Evolutionary conservation across 2,329 filamentous ascomycete genomes (phyloP).

Genomic region (Cucurbitaria berberidis): DNA sequence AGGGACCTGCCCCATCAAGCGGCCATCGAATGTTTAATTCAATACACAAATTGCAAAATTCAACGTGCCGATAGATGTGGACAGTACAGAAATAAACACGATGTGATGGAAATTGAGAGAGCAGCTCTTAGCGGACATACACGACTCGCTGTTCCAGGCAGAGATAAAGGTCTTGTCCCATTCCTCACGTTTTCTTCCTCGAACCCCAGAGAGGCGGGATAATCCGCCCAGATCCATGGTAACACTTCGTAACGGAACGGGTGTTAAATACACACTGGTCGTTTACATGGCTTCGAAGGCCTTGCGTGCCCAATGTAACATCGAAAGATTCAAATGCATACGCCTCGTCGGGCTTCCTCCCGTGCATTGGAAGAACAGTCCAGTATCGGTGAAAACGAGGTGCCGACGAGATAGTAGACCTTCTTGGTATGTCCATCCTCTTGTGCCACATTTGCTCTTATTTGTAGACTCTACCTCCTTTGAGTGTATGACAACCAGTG

Average conservation of each 20-base stretch:
- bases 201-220: not conserved
- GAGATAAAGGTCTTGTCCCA: slow-evolving; percentile 1
- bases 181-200: not conserved
- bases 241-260: not conserved
- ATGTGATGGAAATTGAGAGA: not conserved
- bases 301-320: not conserved
- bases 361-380: not conserved
- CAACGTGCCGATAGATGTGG: not conserved
- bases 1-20: not conserved
- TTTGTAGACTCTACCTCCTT: not conserved
- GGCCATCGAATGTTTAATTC: not conserved
- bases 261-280: not conserved
- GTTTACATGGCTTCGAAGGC: not conserved
- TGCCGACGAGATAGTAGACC: not conserved
- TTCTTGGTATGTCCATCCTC: slow-evolving; percentile 6
- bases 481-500: not conserved
- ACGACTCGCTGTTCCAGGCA: not conserved
- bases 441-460: not conserved
- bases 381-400: not conserved
- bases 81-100: not conserved
- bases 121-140: not conserved
- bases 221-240: not conserved
- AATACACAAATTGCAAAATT: not conserved
- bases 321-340: not conserved
- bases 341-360: not conserved